These are phyloP conservation scores for Hyaloscypha variabilis DNA, from an alignment of 495 filamentous ascomycete genomes.

Conservation along the genomic window DNA sequence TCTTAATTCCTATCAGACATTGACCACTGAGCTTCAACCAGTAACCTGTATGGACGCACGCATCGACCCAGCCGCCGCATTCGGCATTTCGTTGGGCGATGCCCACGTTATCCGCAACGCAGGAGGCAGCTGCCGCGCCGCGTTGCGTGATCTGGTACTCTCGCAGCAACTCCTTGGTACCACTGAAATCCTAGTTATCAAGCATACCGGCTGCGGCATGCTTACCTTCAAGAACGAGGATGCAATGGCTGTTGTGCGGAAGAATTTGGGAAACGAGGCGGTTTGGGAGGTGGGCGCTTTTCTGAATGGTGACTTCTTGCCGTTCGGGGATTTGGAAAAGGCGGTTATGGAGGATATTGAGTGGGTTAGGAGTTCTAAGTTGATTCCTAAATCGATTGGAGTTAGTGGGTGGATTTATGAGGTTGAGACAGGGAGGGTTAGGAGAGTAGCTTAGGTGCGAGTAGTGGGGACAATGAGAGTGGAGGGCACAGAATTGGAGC, in stretches of 20 bases:
- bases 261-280: conserved; percentile 57
- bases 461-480: no score
- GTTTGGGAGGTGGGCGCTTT: conserved; percentile 42
- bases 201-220: conserved; percentile 86
- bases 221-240: conserved; percentile 72
- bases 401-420: conserved; percentile 82
- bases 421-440: conserved; percentile 73
- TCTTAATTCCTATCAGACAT: no score
- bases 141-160: conserved; percentile 73
- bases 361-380: conserved; percentile 58
- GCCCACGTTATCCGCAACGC: conserved; percentile 84
- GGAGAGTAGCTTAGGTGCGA: conserved; percentile 32
- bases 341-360: conserved; percentile 68
- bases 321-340: conserved; percentile 65
- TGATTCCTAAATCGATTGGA: conserved; percentile 57
- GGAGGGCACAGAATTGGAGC: no score
- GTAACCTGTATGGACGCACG: conserved; percentile 88
- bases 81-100: conserved; percentile 50
- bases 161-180: conserved; percentile 82
- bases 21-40: conserved; percentile 15
- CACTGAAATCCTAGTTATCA: conserved; percentile 72
- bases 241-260: conserved; percentile 55
- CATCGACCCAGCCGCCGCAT: conserved; percentile 58
- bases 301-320: conserved; percentile 56
- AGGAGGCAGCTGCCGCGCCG: conserved; percentile 67